phyloP scores from a whole-genome alignment of 2,329 filamentous ascomycete species.

The Hirsutella thompsonii region DNA sequence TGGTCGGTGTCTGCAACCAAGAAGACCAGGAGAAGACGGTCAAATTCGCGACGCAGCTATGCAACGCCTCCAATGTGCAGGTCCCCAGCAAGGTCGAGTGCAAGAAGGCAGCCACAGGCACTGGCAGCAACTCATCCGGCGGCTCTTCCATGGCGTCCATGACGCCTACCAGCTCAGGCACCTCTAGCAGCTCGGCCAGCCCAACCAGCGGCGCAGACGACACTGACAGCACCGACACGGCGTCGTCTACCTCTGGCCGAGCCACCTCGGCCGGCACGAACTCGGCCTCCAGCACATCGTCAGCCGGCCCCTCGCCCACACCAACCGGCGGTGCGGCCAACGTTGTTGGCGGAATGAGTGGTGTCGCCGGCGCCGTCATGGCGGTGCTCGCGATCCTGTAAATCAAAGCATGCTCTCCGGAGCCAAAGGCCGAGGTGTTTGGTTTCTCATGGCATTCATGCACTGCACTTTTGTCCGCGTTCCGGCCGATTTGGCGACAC shows the following conservation, averaged over 20 bases:
- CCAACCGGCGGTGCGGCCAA: slow-evolving; percentile 4
- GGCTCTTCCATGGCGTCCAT: no score
- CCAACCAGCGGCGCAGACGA: not conserved
- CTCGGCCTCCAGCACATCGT: not conserved
- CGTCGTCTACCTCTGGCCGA: not conserved
- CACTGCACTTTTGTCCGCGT: no score
- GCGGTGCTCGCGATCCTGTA: slow-evolving; percentile 17
- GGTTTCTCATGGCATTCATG: no score
- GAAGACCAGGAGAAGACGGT: slow-evolving; percentile 21
- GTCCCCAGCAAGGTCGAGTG: slow-evolving; percentile 24
- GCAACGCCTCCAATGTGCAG: slow-evolving; percentile 20
- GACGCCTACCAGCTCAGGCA: no score
- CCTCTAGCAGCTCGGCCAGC: no score
- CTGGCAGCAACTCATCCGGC: no score
- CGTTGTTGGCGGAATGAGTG: slow-evolving; percentile 3
- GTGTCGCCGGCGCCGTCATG: slow-evolving; percentile 14
- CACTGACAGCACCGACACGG: not conserved
- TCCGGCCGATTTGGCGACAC: no score
- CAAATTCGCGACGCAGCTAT: slow-evolving; percentile 23
- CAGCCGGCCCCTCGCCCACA: slow-evolving; percentile 3
- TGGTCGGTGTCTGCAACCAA: slow-evolving; percentile 19
- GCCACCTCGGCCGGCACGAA: not conserved
- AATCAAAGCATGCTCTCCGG: not conserved
- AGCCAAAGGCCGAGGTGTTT: not conserved
- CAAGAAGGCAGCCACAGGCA: slow-evolving; percentile 8